Base-by-base conservation (phyloP, 257 asterid genomes). In the Rehmannia glutinosa region DNA sequence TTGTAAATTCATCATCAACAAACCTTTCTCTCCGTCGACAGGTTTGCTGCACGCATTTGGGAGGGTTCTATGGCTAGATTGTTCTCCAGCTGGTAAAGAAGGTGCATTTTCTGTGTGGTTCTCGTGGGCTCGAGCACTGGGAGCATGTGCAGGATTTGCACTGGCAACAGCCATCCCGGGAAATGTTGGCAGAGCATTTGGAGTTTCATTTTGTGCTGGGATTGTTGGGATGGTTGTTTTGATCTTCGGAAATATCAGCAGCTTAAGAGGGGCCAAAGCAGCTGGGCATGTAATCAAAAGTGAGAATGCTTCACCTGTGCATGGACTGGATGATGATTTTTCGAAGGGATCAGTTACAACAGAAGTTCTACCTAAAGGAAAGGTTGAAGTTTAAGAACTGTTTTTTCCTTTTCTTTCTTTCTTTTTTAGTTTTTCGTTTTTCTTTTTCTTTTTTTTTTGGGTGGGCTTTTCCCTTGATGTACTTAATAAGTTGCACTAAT, bases 41-140 rank as follows among this genome's bases (percentile, higher is more conserved):
- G 96, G 96, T n/a, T 63, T 91, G 15, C 62, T 87, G 12, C 91
- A 92, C 55, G 96, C 96, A 17, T 92, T 80, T 58, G 95, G 96
- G 23, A 79, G 96, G 69, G 97, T 87, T 32, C 83, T 92, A 43
- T 71, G 86, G 85, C 36, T 89, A 69, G 96, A 92, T 20, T 92
- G 98, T 64, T 82, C 96, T 12, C 98, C 98, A 0, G 82, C 84
- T 10, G 96, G 97, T 8, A 89, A 89, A 80, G 98, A 92, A 82
- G 98, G 98, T 0, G 90, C 84, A 0, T 92, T 92, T 23, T 92
- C 97, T 0, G 90, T 83, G 13, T 92, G 96, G 96, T 87, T 89
- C 63, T 89, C 96, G 19, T 84, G 95, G 95, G 83, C 83, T 1
- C 75, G 90, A 65, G 90, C 84, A 1, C 73, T 87, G 0, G 96